Base-by-base conservation (phyloP, 2,329 filamentous ascomycete species). In the Diaporthe citri region DNA sequence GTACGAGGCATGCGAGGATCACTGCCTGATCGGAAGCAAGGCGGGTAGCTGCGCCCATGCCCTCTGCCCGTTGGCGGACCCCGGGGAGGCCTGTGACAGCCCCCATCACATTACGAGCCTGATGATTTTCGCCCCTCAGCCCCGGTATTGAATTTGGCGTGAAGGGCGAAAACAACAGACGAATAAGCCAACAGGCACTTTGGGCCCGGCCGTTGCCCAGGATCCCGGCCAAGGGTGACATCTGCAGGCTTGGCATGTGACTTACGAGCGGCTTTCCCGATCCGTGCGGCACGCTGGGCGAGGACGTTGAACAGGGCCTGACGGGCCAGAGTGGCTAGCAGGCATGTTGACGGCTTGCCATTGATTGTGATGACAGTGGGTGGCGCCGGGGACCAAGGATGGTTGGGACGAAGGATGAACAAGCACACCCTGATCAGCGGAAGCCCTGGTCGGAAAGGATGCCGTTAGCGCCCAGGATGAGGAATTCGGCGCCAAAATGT, bases 31-130 rank as follows among this genome's bases (percentile, higher is more conserved):
- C 34, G 22, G 59, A 41, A 43, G 51, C 39, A n/a, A n/a, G 10
- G 51, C 71, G 71, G 71, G 71, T 73, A 48, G 36, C 17, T 56
- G 71, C 72, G 41, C 62, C 25, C 60, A 51, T 46, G 59, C 12
- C 12, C 25, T 46, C 66, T 43, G 34, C 39, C 13, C 15, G 34
- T 48, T 70, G 48, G 34, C 34, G 48, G 22, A 25, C 7, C 13
- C 36, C 36, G 22, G 28, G 8, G 46, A 28, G 8, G n/a, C 46
- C 34, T 36, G 48, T 36, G 36, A 22, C 36, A 36, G 36, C n/a
- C n/a, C 66, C 51, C 48, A 56, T 43, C 64, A 69, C 64, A 41
- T 43, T 62, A 9, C n/a, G 17, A 62, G 39, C n/a, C 8, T 43
- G 59, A 20, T n/a, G 39, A 20, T 43, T 43, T n/a, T 31, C 59